Evolutionary conservation across 805 yeast genomes (phyloP).

Genomic region (Kregervanrija fluxuum): DNA sequence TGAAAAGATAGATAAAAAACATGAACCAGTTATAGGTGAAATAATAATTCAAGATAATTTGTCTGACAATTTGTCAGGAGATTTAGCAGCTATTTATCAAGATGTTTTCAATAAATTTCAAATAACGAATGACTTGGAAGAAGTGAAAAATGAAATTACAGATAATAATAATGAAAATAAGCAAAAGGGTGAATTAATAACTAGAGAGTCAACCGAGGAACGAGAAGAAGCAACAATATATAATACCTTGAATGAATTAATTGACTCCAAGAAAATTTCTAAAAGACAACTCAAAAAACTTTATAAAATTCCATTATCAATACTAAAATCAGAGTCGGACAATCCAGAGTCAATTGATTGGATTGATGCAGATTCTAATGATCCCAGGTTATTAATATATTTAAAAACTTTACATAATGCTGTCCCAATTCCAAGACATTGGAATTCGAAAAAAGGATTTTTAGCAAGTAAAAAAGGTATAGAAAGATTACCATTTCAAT

Average conservation of each 20-base stretch:
- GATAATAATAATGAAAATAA: constrained; percentile 9
- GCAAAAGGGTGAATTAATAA: background rate
- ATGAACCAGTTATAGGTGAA: background rate
- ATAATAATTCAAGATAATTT: constrained; percentile 1
- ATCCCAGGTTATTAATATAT: constrained; percentile 59
- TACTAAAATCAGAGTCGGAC: constrained; percentile 51
- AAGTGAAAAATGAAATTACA: constrained; percentile 13
- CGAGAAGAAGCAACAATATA: background rate
- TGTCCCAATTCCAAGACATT: constrained; percentile 76
- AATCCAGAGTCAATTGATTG: constrained; percentile 77
- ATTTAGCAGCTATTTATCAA: constrained; percentile 13
- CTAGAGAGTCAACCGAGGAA: background rate
- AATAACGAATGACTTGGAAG: constrained; percentile 8
- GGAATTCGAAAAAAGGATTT: constrained; percentile 76
- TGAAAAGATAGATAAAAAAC: constrained; percentile 3
- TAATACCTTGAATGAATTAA: background rate
- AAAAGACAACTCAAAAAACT: constrained; percentile 45
- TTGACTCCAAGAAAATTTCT: constrained; percentile 26
- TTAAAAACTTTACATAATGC: constrained; percentile 60
- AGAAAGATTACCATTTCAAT: constrained; percentile 62
- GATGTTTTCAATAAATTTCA: constrained; percentile 18
- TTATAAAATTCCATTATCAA: constrained; percentile 57
- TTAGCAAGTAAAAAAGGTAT: constrained; percentile 57
- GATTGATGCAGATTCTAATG: constrained; percentile 80
- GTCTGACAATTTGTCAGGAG: constrained; percentile 3